Evolutionary conservation across 2,329 filamentous ascomycete genomes (phyloP).

Genomic region (Torrubiellomyces zombiae): DNA sequence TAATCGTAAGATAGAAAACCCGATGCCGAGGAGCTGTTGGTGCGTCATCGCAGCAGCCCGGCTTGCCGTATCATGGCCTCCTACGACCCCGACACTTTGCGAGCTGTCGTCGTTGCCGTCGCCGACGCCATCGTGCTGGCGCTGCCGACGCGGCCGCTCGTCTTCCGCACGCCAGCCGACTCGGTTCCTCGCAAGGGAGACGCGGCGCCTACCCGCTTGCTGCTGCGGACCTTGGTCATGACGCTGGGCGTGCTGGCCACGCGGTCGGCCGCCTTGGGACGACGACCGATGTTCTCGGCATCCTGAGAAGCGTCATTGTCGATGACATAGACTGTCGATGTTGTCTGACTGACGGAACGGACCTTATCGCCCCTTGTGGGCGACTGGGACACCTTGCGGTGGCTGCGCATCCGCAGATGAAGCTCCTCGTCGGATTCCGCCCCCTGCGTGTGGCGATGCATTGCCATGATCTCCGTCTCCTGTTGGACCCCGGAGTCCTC

Average conservation of each 20-base stretch:
- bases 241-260: conserved; percentile 36
- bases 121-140: conserved; percentile 27
- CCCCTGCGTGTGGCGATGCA: conserved; percentile 43
- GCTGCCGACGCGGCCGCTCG: conserved; percentile 48
- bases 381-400: conserved; percentile 47
- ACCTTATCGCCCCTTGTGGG: conserved; percentile 44
- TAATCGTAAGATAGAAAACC: too few species aligned
- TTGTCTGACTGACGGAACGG: conserved; percentile 60
- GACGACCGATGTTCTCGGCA: conserved; percentile 51
- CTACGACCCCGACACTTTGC: conserved; percentile 35
- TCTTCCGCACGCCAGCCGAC: conserved; percentile 42
- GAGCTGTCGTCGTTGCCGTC: conserved; percentile 25
- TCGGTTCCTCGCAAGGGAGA: conserved; percentile 34
- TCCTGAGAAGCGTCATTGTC: conserved; percentile 56
- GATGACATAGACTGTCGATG: conserved; percentile 48
- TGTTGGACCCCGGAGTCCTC: conserved; percentile 37
- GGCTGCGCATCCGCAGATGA: conserved; percentile 56
- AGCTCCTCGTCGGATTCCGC: conserved; percentile 70
- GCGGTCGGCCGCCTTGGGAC: conserved; percentile 42
- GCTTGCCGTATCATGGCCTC: too few species aligned
- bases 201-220: conserved; percentile 32
- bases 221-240: conserved; percentile 48
- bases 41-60: too few species aligned
- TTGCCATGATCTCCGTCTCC: conserved; percentile 43
- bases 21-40: too few species aligned